A percentile compares a stretch with the other conserved stretches of the same genome.
Evolutionary conservation across 305 asterid genomes (phyloP).

Genomic region (Fraxinus ornus): DNA sequence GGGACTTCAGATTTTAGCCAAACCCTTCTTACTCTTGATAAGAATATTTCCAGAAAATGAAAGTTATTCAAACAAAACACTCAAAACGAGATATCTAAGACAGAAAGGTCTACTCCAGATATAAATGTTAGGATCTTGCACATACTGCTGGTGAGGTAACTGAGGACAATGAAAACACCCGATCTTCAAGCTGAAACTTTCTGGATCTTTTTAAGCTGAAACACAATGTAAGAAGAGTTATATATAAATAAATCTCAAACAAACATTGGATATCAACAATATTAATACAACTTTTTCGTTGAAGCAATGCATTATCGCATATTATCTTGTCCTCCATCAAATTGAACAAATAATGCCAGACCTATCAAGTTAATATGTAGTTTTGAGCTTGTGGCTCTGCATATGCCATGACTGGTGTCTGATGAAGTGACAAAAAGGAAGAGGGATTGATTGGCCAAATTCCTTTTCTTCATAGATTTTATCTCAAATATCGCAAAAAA

Average conservation of each 20-base stretch:
- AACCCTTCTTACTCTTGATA: not conserved
- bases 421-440: not conserved
- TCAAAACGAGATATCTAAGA: not conserved
- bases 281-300: not conserved
- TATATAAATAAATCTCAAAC: constrained; percentile 3
- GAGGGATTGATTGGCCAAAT: not conserved
- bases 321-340: not conserved
- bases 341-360: not conserved
- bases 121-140: not conserved
- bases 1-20: not conserved
- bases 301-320: not conserved
- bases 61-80: not conserved
- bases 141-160: constrained; percentile 93
- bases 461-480: not conserved
- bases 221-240: constrained; percentile 15
- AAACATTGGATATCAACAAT: not conserved
- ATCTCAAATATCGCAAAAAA: not conserved
- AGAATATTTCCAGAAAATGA: not conserved
- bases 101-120: not conserved
- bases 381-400: not conserved
- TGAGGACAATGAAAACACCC: constrained; percentile 85
- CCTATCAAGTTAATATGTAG: not conserved
- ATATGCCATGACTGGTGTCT: not conserved
- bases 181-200: constrained; percentile 85
- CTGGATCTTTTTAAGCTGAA: constrained; percentile 75